Conservation (phyloP, 106 monocot genomes). For the Ottelia alismoides region DNA sequence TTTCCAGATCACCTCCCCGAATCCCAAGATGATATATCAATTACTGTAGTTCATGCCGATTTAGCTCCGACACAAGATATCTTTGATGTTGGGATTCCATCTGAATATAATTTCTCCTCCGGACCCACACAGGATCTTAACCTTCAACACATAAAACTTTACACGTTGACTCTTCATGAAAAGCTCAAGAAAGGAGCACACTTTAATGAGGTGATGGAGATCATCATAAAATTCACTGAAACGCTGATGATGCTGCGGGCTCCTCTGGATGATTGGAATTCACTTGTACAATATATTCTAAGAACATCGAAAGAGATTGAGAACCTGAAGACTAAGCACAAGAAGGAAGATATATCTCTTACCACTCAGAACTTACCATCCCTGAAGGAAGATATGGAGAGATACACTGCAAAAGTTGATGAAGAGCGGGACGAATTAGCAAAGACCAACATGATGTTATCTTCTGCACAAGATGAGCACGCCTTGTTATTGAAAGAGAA, state of each 20-base stretch:
- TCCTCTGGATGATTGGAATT: constrained; percentile 2
- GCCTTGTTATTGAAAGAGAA: neutral
- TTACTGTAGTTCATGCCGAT: neutral
- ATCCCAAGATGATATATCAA: too few relatives aligned
- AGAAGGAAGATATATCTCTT: neutral
- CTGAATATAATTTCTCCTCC: neutral
- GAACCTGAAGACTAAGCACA: neutral
- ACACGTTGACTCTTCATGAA: neutral
- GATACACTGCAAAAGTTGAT: neutral
- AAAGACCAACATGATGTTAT: neutral
- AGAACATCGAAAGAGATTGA: neutral
- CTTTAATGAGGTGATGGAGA: neutral
- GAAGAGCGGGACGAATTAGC: neutral
- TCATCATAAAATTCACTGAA: neutral
- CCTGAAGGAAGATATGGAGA: neutral
- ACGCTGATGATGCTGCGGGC: neutral
- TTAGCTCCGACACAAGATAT: neutral
- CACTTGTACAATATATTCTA: neutral
- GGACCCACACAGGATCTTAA: neutral
- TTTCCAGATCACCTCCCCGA: too few relatives aligned
- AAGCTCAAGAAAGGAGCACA: neutral
- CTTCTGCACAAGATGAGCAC: neutral
- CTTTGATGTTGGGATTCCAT: neutral
- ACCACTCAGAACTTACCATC: neutral
- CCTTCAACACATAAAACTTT: neutral